Conservation (phyloP, 2,329 filamentous ascomycete species). For the Colletotrichum karsti region DNA sequence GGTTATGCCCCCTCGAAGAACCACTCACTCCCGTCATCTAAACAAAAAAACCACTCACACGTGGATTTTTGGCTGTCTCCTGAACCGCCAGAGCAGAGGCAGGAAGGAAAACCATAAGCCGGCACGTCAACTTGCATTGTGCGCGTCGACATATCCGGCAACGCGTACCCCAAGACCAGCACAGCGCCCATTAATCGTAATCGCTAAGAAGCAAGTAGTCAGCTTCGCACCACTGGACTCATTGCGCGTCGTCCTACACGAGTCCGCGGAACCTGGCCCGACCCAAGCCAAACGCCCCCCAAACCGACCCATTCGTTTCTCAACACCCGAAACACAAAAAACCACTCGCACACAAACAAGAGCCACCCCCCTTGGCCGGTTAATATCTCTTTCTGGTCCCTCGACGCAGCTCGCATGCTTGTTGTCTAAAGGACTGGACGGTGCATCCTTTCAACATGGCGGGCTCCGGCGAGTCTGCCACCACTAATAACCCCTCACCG, state of each 20-base stretch:
- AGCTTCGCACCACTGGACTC: background rate
- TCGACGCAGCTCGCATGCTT: slow-evolving; percentile 12
- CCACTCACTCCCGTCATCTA: background rate
- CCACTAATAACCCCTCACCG: slow-evolving; percentile 3
- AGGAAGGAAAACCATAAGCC: background rate
- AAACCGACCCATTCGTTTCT: slow-evolving; percentile 9
- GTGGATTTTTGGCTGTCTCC: background rate
- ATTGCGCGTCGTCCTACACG: background rate
- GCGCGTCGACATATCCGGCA: slow-evolving; percentile 1
- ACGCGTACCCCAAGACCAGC: background rate
- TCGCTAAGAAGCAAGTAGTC: background rate
- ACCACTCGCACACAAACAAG: background rate
- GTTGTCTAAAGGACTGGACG: slow-evolving; percentile 16
- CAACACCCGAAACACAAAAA: slow-evolving; percentile 21
- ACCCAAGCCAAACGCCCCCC: slow-evolving; percentile 1
- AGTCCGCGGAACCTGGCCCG: background rate
- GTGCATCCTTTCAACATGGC: slow-evolving; percentile 25
- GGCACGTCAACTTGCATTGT: background rate
- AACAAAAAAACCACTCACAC: background rate
- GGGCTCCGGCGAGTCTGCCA: slow-evolving; percentile 23
- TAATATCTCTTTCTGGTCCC: background rate
- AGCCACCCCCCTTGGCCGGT: background rate
- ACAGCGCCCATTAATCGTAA: background rate
- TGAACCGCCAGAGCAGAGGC: background rate
- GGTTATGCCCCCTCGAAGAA: background rate